phyloP scores from a whole-genome alignment of 2,329 filamentous ascomycete species.

The Colletotrichum higginsianum region DNA sequence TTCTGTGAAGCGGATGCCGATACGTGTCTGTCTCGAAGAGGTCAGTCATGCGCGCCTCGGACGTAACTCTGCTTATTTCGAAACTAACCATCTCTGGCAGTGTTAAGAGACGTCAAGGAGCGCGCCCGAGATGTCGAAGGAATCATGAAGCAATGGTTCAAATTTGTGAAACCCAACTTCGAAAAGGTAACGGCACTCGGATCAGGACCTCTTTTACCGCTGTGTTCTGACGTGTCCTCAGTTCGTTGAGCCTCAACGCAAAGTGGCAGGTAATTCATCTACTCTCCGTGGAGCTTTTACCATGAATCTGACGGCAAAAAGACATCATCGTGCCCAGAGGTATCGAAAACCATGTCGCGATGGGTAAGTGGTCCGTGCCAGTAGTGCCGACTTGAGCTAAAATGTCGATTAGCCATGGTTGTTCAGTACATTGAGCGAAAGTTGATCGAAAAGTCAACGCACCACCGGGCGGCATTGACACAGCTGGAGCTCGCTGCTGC shows the following conservation, averaged over 20 bases:
- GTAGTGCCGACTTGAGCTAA: slow-evolving; percentile 5
- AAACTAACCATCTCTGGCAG: slow-evolving; percentile 57
- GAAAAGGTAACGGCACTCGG: slow-evolving; percentile 70
- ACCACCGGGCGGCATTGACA: slow-evolving; percentile 84
- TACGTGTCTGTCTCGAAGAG: slow-evolving; percentile 89
- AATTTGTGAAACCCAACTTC: slow-evolving; percentile 96
- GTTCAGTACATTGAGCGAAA: slow-evolving; percentile 93
- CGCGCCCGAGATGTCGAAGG: slow-evolving; percentile 93
- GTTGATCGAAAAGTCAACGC: slow-evolving; percentile 85
- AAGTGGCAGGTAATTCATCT: slow-evolving; percentile 76
- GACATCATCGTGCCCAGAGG: slow-evolving; percentile 96
- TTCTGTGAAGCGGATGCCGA: slow-evolving; percentile 98
- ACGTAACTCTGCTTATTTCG: slow-evolving; percentile 35
- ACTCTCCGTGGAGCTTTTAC: not conserved
- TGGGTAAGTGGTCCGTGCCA: slow-evolving; percentile 66
- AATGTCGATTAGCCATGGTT: slow-evolving; percentile 78
- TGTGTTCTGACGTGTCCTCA: not conserved
- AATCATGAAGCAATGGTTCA: slow-evolving; percentile 98
- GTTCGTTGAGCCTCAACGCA: slow-evolving; percentile 92
- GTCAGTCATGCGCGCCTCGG: slow-evolving; percentile 64
- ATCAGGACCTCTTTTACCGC: no score
- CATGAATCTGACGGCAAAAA: slow-evolving; percentile 47
- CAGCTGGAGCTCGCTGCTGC: slow-evolving; percentile 81
- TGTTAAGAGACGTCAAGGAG: slow-evolving; percentile 89
- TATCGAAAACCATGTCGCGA: slow-evolving; percentile 94